Base-by-base conservation (phyloP, 2,329 filamentous ascomycete genomes). In the Verticillium nubilum region DNA sequence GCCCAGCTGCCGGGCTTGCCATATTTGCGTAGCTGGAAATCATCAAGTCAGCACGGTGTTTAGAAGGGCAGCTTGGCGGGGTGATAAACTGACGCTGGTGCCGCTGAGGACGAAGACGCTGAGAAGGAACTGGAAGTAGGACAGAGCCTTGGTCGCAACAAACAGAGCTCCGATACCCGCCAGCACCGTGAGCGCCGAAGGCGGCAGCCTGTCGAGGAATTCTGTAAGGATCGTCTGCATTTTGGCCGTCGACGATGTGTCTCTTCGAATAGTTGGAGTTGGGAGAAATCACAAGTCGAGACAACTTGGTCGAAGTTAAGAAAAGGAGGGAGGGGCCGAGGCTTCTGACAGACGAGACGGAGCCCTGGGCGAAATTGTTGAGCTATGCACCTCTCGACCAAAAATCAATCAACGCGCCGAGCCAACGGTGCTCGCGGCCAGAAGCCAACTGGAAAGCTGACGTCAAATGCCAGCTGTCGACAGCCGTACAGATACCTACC, bases 1-100 rank as follows among this genome's bases (percentile, higher is more conserved):
- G 91, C 95, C 93, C 94, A 99, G 60, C 89, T 93, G 63, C 94
- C 94, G 69, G 92, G 91, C 67, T 89, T 89, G 66, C 93, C 95
- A 77, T 96, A 98, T 66, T 89, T 92, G 67, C 88, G 88, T 60
- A 99, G 87, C 94, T 96, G 61, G 12, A 27, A 3, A 19, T 23
- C 55, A 55, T 42, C 23, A 53, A 15, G 58, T 52, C 17, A 7
- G 26, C 4, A 26, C 56, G n/a, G 26, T 3, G 29, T 31, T 13
- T 2, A 42, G 33, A 26, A 17, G 31, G 42, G 28, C 19, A 54
- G 6, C 28, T 10, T 23, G 10, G 42, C 3, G 19, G 52, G 4
- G 15, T 4, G 52, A n/a, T 26, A 13, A 12, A 72, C 83, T 68
- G 76, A 88, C 86, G 64, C 84, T 84, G 63, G 78, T 84, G 58